Evolutionary conservation across 306 rosid genomes (phyloP).

Genomic region (Abrus precatorius): DNA sequence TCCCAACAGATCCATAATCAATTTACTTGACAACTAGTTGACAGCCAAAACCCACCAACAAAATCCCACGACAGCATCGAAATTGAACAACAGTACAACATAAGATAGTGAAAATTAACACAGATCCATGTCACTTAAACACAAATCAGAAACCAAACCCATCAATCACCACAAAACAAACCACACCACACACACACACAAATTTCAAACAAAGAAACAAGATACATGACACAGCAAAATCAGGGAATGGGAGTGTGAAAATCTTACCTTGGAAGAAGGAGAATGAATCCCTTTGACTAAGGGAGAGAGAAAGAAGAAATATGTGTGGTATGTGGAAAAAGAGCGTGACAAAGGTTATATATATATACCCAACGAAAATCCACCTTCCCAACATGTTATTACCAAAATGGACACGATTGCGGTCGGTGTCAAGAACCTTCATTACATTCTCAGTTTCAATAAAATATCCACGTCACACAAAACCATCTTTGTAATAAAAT

Average conservation of each 20-base stretch:
- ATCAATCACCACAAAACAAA: constrained; percentile 10
- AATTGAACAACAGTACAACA: constrained; percentile 17
- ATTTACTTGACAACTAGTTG: constrained; percentile 36
- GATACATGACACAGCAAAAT: background rate
- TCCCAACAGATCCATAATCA: constrained; percentile 53
- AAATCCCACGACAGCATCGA: constrained; percentile 1
- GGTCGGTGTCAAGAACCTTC: constrained; percentile 34
- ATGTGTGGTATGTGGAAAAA: constrained; percentile 13
- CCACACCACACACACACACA: constrained; percentile 3
- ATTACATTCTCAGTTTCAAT: background rate
- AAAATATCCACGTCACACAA: background rate
- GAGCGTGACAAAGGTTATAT: constrained; percentile 50
- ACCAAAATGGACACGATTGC: constrained; percentile 48
- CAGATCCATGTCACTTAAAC: constrained; percentile 52
- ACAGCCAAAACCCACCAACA: constrained; percentile 33
- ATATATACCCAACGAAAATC: constrained; percentile 58
- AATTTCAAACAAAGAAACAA: background rate
- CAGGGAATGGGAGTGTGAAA: background rate
- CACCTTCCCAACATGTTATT: constrained; percentile 36
- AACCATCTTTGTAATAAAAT: background rate
- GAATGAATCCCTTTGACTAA: constrained; percentile 36
- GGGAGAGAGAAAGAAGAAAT: constrained; percentile 14
- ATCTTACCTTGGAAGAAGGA: constrained; percentile 41
- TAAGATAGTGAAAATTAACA: constrained; percentile 28
- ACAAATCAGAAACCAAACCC: constrained; percentile 42